Evolutionary conservation across 768 basidiomycete species (phyloP).

Genomic region (Lentinula raphanica): DNA sequence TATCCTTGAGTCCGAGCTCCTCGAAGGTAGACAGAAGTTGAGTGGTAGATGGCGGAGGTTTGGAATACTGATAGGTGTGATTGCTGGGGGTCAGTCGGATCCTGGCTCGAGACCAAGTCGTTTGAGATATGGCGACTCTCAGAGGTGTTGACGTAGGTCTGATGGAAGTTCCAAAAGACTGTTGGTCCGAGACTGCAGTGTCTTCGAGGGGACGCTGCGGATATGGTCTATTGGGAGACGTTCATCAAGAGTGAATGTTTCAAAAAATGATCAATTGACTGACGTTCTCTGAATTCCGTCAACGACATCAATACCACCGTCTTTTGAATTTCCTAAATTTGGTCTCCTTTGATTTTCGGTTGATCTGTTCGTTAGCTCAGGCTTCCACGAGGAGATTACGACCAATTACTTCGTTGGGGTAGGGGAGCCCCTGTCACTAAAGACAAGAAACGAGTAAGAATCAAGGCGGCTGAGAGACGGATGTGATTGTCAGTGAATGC

Average conservation of each 20-base stretch:
- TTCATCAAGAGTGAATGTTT: background rate
- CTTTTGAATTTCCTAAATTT: background rate
- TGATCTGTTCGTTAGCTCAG: background rate
- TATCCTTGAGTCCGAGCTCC: constrained; percentile 43
- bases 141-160: background rate
- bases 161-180: background rate
- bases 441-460: background rate
- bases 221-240: background rate
- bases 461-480: background rate
- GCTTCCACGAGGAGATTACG: background rate
- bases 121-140: background rate
- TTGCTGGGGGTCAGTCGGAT: background rate
- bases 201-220: too few relatives aligned
- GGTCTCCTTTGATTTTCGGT: background rate
- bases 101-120: background rate
- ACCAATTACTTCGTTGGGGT: background rate
- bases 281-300: background rate
- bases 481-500: background rate
- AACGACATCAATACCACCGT: background rate
- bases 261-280: background rate
- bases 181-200: background rate
- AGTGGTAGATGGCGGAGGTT: constrained; percentile 45
- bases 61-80: constrained; percentile 38
- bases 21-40: constrained; percentile 42
- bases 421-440: background rate